phyloP scores from a whole-genome alignment of 805 yeast genomes.

The Danielia oregonensis region DNA sequence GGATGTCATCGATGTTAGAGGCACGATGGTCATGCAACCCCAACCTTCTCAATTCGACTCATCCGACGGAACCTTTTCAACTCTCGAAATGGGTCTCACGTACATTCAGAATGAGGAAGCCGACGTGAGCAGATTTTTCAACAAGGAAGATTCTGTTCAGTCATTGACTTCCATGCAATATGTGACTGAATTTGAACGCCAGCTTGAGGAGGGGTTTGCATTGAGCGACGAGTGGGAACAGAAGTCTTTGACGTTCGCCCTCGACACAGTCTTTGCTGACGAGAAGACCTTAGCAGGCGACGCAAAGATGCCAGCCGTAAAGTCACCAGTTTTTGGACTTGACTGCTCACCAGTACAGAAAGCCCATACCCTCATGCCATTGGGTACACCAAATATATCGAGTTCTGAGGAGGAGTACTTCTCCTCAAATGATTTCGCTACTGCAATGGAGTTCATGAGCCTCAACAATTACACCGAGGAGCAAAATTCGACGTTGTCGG shows the following conservation, averaged over 20 bases:
- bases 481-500: slow-evolving; percentile 1
- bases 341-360: too few species aligned
- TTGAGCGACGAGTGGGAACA: slow-evolving; percentile 6
- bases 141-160: slow-evolving; percentile 18
- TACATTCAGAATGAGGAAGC: slow-evolving; percentile 1
- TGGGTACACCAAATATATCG: slow-evolving; percentile 3
- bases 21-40: slow-evolving; percentile 2
- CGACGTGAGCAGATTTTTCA: slow-evolving; percentile 2
- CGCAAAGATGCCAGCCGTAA: background rate
- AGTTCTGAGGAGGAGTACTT: slow-evolving; percentile 33
- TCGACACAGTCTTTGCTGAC: background rate
- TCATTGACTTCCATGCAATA: slow-evolving; percentile 26
- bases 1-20: slow-evolving; percentile 4
- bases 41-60: slow-evolving; percentile 3
- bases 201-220: slow-evolving; percentile 20
- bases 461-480: background rate
- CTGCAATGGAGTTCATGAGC: slow-evolving; percentile 11
- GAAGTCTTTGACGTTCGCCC: background rate
- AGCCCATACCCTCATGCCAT: background rate
- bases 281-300: background rate
- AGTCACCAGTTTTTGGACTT: slow-evolving; percentile 6
- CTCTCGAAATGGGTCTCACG: slow-evolving; percentile 5
- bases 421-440: slow-evolving; percentile 28
- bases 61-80: slow-evolving; percentile 6
- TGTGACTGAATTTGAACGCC: slow-evolving; percentile 25